A percentile compares a stretch with the other conserved stretches of the same genome.
phyloP scores from a whole-genome alignment of 2,329 filamentous ascomycete genomes.

The Alternaria triticimaculans region DNA sequence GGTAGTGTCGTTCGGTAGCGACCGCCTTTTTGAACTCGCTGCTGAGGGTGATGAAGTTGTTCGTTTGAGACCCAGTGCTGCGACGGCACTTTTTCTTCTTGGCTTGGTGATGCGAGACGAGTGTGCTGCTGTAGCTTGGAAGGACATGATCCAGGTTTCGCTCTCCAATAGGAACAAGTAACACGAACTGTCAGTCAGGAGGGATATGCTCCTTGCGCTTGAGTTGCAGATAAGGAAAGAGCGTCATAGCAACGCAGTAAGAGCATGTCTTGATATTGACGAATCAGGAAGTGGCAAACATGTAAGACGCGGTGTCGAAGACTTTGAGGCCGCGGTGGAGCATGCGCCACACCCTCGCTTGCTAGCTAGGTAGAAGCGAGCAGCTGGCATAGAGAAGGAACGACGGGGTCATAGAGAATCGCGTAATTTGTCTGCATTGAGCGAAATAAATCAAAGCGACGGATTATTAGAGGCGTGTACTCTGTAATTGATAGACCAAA shows the following conservation, averaged over 20 bases:
- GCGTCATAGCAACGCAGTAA: slow-evolving; percentile 23
- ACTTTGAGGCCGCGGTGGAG: not conserved
- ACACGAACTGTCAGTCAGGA: slow-evolving; percentile 12
- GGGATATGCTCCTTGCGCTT: not conserved
- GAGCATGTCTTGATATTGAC: slow-evolving; percentile 28
- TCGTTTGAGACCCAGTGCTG: slow-evolving; percentile 38
- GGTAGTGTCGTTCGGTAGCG: slow-evolving; percentile 26
- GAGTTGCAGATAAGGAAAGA: not conserved
- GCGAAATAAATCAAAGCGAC: not conserved
- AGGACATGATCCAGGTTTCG: slow-evolving; percentile 24
- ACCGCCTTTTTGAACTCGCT: slow-evolving; percentile 40
- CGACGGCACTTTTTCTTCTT: slow-evolving; percentile 29
- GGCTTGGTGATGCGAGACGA: slow-evolving; percentile 42
- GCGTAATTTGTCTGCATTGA: not conserved
- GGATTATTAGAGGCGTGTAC: not conserved
- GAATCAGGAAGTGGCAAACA: slow-evolving; percentile 29
- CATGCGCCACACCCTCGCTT: slow-evolving; percentile 20
- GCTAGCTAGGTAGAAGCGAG: not conserved
- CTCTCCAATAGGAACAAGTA: not conserved
- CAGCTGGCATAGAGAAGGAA: not conserved
- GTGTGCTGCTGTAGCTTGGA: slow-evolving; percentile 40
- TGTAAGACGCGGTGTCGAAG: slow-evolving; percentile 16
- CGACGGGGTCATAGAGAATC: not conserved
- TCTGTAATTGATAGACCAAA: not conserved
- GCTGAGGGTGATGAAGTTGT: slow-evolving; percentile 48